These are phyloP conservation scores for Taiwanofungus camphoratus DNA, from an alignment of 1,284 basidiomycete genomes.

Conservation along the genomic window DNA sequence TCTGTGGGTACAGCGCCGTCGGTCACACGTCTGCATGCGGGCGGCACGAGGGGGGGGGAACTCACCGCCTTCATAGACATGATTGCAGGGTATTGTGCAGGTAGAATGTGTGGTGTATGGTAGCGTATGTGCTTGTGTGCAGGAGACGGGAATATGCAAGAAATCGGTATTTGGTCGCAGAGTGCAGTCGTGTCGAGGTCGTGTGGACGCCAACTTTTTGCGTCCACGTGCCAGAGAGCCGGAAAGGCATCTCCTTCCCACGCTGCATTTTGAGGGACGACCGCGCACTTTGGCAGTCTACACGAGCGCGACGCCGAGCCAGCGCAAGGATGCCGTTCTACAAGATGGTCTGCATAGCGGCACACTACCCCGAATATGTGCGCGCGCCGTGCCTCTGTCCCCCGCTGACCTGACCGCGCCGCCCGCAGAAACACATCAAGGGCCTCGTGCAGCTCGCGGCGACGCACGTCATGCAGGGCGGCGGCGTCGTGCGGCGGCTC, in stretches of 20 bases:
- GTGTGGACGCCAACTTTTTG: not conserved
- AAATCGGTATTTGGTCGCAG: not conserved
- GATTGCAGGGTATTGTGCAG: slow-evolving; percentile 9
- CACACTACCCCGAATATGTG: slow-evolving; percentile 71
- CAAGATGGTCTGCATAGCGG: slow-evolving; percentile 73
- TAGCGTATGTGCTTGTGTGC: not conserved
- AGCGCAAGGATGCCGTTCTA: slow-evolving; percentile 82
- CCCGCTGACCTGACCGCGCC: slow-evolving; percentile 6
- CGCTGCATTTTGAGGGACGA: not conserved
- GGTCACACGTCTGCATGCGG: slow-evolving; percentile 5
- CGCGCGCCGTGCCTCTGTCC: slow-evolving; percentile 19
- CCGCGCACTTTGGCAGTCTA: not conserved
- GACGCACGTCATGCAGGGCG: slow-evolving; percentile 67
- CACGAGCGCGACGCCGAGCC: slow-evolving; percentile 1
- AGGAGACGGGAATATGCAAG: not conserved
- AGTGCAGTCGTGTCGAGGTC: not conserved
- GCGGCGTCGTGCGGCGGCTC: slow-evolving; percentile 77
- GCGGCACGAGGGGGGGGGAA: not conserved
- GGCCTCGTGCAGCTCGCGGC: slow-evolving; percentile 73
- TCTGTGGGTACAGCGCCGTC: slow-evolving; percentile 30
- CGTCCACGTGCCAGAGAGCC: not conserved
- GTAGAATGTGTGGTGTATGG: not conserved
- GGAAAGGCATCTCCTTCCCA: not conserved
- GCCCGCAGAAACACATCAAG: slow-evolving; percentile 63
- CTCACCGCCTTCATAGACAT: slow-evolving; percentile 23